Base-by-base conservation (phyloP, 768 basidiomycete genomes). In the Calocybe gangraenosa region DNA sequence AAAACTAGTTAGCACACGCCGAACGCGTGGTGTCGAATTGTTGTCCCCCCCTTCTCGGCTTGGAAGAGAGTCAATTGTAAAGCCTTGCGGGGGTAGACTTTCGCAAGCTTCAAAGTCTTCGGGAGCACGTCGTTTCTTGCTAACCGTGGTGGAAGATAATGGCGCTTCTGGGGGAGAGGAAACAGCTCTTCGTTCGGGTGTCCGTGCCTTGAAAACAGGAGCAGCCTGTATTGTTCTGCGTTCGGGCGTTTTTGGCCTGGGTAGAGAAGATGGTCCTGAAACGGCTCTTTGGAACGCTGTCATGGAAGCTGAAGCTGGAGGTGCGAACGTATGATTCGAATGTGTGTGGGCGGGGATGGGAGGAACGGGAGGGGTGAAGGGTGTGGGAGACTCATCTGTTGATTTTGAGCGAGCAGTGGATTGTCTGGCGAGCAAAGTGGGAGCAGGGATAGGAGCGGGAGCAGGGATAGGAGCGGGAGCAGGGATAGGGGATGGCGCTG, bases 61-160 rank as follows among this genome's bases (percentile, higher is more conserved):
- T 17, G 71, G 65, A 20, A 75, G 61, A 35, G 78, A 72, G 8
- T 83, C 82, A 0, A 68, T 66, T 30, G 74, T 82, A 66, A 78
- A 86, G 3, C 70, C 83, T 56, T 89, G 85, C 0, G 77, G 74
- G 19, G 85, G 82, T 20, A 84, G 63, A 42, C 58, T 65, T 41
- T 74, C 71, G 42, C 62, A 74, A 57, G 51, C 71, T 40, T 87
- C 85, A 50, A 84, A 85, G 53, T 90, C 87, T 44, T 89, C 87
- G 1, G 88, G 87, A 20, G 80, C 82, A 18, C 79, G 76, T 9
- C 87, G 76, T 58, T 89, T 90, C 67, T 80, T 82, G 22, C 84
- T 81, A 28, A 77, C 73, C 13, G 75, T 63, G 2, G 70, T 64
- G 17, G 66, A 59, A 37, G 69, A 59, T 32, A 65, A 59, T 40